Evolutionary conservation across 768 basidiomycete species (phyloP), one percentile per base, ranked within the genome.

Genomic region (Lyophyllum decastes): DNA sequence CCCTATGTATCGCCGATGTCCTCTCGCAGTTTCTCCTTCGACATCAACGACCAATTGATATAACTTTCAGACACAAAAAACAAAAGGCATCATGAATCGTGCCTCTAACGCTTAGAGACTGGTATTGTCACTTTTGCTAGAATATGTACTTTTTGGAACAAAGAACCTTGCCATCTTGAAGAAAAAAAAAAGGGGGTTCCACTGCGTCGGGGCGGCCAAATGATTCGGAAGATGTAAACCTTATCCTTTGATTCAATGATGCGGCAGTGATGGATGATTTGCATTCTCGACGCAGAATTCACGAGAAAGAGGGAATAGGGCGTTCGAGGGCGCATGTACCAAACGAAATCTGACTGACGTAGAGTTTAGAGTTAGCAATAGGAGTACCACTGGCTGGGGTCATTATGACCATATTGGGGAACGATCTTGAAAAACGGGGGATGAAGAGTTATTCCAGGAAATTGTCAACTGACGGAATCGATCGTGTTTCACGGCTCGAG

Each of bases 401-500:
- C 76, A 49, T 35, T 61, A 51, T 75, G 33, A 55, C 74, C 76
- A 74, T 70, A 76, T 76, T 25, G 40, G 72, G 76, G 64, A 68
- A 26, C 54, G 55, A 61, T 57, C 64, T 65, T 65, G 68, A 61
- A 55, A 59, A 60, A 58, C 56, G 67, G 66, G 62, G 67, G 63
- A 59, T 59, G 59, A 61, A 67, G 64, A 57, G 61, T 57, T 57
- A 57, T 61, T 62, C 71, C 62, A 66, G 57, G 67, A 56, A 63
- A 61, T 61, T 63, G 51, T 54, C 53, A 65, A 30, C 30, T 49
- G 16, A 62, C 34, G 43, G 38, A 52, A 64, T 72, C 77, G 80
- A 81, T 81, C 78, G 77, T 78, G 79, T 81, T 78, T 82, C 78
- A 78, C 60, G 65, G 67, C 66, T 59, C 52, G 56, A 55, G 49